Conservation (phyloP, 2,329 filamentous ascomycete species). For the Penicillium palitans region DNA sequence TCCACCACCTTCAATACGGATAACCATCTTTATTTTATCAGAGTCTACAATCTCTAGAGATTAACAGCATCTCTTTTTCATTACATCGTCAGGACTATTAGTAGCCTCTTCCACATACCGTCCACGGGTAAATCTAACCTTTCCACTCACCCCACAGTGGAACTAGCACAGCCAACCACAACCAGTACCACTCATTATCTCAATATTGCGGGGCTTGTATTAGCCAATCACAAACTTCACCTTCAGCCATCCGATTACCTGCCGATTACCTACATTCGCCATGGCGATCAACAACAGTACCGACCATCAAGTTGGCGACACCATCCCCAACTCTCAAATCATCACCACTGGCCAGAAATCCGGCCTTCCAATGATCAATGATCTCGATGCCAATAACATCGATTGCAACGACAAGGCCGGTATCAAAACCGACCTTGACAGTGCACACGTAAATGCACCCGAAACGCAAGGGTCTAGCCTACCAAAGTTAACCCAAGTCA, state of each 20-base stretch:
- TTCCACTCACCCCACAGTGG: not conserved
- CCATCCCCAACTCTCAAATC: not conserved
- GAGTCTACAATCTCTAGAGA: not conserved
- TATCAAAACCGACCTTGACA: not conserved
- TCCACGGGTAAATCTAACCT: too few relatives aligned
- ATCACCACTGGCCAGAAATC: not conserved
- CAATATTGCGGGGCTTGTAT: rapidly evolving
- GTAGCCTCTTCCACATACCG: not conserved
- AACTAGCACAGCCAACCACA: not conserved
- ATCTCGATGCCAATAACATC: not conserved
- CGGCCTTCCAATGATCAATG: too few relatives aligned
- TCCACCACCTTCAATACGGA: not conserved
- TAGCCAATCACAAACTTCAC: not conserved
- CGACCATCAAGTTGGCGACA: not conserved
- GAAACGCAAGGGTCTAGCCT: not conserved
- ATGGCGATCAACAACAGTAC: not conserved
- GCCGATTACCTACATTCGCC: not conserved
- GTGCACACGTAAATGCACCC: not conserved
- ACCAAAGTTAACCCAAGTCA: not conserved
- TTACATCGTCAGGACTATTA: not conserved
- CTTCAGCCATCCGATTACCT: not conserved
- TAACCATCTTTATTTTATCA: not conserved
- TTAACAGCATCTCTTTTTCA: not conserved
- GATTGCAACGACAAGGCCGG: not conserved
- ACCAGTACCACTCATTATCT: rapidly evolving